Conservation (phyloP, 73 alveolate genomes). For the Stentor coeruleus region DNA sequence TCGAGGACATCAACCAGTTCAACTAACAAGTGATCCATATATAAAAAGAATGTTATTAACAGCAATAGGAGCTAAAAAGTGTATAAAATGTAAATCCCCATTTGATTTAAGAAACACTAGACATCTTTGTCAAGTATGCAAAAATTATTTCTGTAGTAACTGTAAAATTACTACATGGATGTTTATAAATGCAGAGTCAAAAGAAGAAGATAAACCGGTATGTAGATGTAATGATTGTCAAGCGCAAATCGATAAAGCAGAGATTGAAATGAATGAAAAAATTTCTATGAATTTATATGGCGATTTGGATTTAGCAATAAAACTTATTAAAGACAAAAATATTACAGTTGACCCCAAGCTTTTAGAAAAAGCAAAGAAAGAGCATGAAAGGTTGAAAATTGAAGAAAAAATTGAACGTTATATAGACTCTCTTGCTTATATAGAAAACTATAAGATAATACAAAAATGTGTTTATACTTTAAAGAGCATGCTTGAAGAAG, state of each 20-base stretch:
- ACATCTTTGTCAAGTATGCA: slow-evolving; percentile 67
- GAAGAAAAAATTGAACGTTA: slow-evolving; percentile 57
- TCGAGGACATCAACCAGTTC: slow-evolving; percentile 73
- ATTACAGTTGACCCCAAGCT: slow-evolving; percentile 71
- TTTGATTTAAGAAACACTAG: slow-evolving; percentile 75
- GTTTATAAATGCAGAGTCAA: slow-evolving; percentile 58
- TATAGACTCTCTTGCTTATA: slow-evolving; percentile 40
- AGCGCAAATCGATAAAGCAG: slow-evolving; percentile 52
- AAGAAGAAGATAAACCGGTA: slow-evolving; percentile 69
- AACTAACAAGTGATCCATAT: slow-evolving; percentile 59
- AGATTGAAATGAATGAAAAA: slow-evolving; percentile 55
- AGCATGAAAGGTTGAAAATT: slow-evolving; percentile 58
- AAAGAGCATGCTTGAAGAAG: slow-evolving; percentile 45
- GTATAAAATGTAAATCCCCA: slow-evolving; percentile 50
- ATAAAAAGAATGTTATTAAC: slow-evolving; percentile 57
- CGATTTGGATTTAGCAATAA: slow-evolving; percentile 37
- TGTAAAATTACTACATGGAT: slow-evolving; percentile 57
- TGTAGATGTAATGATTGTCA: slow-evolving; percentile 70
- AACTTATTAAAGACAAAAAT: slow-evolving; percentile 34
- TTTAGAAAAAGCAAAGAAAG: slow-evolving; percentile 49
- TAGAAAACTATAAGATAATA: slow-evolving; percentile 55
- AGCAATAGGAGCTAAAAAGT: slow-evolving; percentile 60
- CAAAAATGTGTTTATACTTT: slow-evolving; percentile 42
- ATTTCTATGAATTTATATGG: slow-evolving; percentile 49
- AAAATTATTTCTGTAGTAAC: slow-evolving; percentile 53